Evolutionary conservation across 768 basidiomycete genomes (phyloP), one percentile per base, ranked within the genome.

Genomic region (Leccinellum luteum): DNA sequence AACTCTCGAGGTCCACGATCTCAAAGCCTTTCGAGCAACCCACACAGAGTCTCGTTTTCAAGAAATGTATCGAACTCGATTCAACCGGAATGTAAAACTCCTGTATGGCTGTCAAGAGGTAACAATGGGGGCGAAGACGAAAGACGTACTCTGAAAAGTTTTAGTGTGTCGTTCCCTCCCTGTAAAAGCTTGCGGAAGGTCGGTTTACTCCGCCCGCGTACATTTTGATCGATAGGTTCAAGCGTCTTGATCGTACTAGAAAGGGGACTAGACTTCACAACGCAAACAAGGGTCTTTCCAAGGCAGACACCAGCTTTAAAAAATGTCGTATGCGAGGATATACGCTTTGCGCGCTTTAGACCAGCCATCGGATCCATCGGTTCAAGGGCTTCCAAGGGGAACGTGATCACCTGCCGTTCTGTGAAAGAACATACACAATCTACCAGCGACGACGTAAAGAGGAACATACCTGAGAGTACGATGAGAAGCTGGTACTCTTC

Each of bases 81-180:
- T 98, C 94, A 13, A 97, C 92, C 0, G 97, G 96, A 58, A 99
- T 98, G 69, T 98, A 99, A 76, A 99, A 98, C 72, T 98, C 96
- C 94, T 97, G 25, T 48, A 43, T 32, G 44, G 51, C 13, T 12
- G 51, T 60, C 19, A 54, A 31, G 48, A 15, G 15, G 19, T 43
- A 17, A 6, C 19, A 51, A 47, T 23, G 4, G 23, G 31, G 48
- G 27, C 2, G 41, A 21, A 19, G 21, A 48, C 23, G 52, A 25
- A 32, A 51, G 17, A 67, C 76, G 41, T 61, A 92, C 94, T 79
- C 91, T 91, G 82, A 94, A 98, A 38, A 89, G 76, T 69, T 89
- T 89, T 19, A 99, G 80, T 2, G 94, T 92, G 70, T 99, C 97
- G 68, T 98, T 94, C 8, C 92, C 89, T 49, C 94, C 95, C 65